A percentile compares a stretch with the other conserved stretches of the same genome.
These are phyloP conservation scores for Pleurotus giganteus DNA, from an alignment of 768 basidiomycete species.

Conservation along the genomic window DNA sequence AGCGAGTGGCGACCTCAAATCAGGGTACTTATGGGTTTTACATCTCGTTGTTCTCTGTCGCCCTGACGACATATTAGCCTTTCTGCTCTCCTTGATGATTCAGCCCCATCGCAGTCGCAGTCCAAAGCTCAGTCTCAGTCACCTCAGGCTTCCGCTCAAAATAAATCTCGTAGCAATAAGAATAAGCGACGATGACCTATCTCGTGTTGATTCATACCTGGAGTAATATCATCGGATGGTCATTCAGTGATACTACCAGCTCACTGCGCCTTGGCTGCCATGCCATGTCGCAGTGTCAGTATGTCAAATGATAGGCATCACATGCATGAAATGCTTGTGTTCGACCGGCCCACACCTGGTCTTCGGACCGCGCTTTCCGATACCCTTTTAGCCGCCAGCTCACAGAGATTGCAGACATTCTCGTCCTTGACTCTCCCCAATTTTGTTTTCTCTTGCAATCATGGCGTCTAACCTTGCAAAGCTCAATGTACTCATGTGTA, in stretches of 20 bases:
- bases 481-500: constrained; percentile 80
- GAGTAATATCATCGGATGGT: neutral
- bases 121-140: neutral
- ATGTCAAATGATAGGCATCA: too few species aligned
- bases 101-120: neutral
- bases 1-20: constrained; percentile 56
- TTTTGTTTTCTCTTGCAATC: neutral
- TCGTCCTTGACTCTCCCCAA: constrained; percentile 5
- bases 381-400: neutral
- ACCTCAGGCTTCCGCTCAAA: neutral
- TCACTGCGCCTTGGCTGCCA: too few species aligned
- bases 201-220: neutral
- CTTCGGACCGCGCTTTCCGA: neutral
- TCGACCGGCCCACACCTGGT: neutral
- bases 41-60: neutral
- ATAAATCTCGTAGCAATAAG: constrained; percentile 8
- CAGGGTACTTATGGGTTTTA: constrained; percentile 38
- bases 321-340: neutral
- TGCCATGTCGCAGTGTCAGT: too few species aligned
- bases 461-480: constrained; percentile 48
- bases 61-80: neutral
- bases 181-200: neutral
- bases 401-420: neutral
- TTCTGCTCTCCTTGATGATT: constrained; percentile 4
- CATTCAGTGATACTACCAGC: too few species aligned